Conservation (phyloP, 768 basidiomycete genomes). For the Tricholoma furcatifolium region DNA sequence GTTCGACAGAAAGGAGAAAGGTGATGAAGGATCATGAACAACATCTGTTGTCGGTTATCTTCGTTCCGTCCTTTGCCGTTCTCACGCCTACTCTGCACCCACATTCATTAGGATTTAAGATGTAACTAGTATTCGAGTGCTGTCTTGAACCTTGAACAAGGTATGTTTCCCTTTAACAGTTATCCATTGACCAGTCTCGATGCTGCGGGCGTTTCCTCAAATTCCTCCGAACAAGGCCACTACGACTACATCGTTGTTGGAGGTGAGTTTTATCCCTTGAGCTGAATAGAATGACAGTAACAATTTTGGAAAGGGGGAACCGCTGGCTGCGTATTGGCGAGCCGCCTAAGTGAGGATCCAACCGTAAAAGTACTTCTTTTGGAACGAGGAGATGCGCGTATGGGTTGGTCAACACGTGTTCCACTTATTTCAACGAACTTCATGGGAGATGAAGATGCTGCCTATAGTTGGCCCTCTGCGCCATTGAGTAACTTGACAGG, state of each 20-base stretch:
- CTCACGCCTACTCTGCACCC: too few species aligned
- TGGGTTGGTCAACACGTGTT: slow-evolving; percentile 1
- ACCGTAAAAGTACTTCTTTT: slow-evolving; percentile 10
- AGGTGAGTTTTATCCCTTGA: background rate
- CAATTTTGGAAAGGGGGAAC: slow-evolving; percentile 16
- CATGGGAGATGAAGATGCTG: slow-evolving; percentile 5
- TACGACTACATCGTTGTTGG: slow-evolving; percentile 10
- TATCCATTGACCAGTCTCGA: slow-evolving; percentile 4
- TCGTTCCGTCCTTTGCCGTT: too few species aligned
- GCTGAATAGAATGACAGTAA: too few species aligned
- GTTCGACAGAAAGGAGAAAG: too few species aligned
- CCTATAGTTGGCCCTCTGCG: slow-evolving; percentile 4
- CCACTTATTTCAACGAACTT: slow-evolving; percentile 11
- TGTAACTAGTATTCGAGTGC: too few species aligned
- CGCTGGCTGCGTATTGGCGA: slow-evolving; percentile 6
- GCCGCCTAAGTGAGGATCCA: slow-evolving; percentile 7
- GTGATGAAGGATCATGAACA: too few species aligned
- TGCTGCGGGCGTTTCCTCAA: background rate
- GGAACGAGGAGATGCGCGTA: slow-evolving; percentile 8
- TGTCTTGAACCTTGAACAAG: too few species aligned
- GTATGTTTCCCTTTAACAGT: background rate
- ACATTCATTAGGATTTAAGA: too few species aligned
- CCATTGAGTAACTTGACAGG: slow-evolving; percentile 1
- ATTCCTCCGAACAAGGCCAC: background rate
- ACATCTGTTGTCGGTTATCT: too few species aligned